A percentile compares a stretch with the other conserved stretches of the same genome.
Conservation (phyloP, 2,329 filamentous ascomycete species). For the Verticillium nonalfalfae region DNA sequence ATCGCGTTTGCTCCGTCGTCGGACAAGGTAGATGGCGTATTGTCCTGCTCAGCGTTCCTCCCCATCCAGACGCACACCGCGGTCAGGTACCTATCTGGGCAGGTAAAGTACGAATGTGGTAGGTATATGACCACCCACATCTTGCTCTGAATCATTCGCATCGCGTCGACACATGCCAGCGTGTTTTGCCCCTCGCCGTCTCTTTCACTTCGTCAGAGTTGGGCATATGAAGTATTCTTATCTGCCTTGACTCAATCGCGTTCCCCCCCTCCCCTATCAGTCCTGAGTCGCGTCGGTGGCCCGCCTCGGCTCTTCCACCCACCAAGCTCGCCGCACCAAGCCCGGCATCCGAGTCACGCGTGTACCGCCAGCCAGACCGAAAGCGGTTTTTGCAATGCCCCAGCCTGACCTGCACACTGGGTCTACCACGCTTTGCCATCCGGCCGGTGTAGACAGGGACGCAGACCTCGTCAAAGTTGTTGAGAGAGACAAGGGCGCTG, state of each 20-base stretch:
- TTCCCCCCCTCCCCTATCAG: background rate
- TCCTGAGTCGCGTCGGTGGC: background rate
- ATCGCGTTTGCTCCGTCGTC: no score
- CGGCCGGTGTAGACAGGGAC: background rate
- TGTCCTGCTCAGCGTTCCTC: no score
- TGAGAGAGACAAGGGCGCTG: background rate
- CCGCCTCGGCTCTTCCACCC: background rate
- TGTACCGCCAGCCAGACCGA: background rate
- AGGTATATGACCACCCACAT: no score
- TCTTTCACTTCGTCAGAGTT: no score
- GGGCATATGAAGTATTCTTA: background rate
- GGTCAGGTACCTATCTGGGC: no score
- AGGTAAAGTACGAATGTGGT: no score
- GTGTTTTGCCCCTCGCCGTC: no score
- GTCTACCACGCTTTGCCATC: background rate
- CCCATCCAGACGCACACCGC: no score
- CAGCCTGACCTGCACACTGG: background rate
- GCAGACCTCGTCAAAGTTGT: background rate
- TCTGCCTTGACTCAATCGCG: background rate
- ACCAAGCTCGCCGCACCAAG: background rate
- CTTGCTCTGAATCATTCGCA: no score
- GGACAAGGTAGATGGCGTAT: no score
- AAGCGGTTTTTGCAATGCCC: background rate
- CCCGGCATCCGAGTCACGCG: background rate
- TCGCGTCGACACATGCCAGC: no score